These are phyloP conservation scores for Zygosaccharomyces gambellarensis DNA, from an alignment of 805 yeast species.

Conservation along the genomic window DNA sequence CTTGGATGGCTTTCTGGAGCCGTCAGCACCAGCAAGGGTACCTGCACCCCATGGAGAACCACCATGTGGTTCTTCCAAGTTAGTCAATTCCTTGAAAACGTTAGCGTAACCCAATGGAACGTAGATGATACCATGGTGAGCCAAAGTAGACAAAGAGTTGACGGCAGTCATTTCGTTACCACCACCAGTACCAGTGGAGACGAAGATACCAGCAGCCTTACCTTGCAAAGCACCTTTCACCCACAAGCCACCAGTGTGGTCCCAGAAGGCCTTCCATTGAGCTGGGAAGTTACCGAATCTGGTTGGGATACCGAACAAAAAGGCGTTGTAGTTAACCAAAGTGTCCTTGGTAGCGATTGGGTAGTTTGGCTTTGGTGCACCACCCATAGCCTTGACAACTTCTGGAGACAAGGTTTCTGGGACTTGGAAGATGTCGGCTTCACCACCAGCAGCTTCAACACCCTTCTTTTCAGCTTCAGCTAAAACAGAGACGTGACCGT, in stretches of 20 bases:
- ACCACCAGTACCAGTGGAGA: constrained; percentile 76
- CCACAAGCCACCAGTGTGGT: constrained; percentile 76
- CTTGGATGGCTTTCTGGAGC: constrained; percentile 61
- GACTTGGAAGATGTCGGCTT: constrained; percentile 70
- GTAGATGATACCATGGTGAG: constrained; percentile 76
- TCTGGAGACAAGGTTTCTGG: constrained; percentile 70
- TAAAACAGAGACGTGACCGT: constrained; percentile 67
- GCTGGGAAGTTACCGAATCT: constrained; percentile 80
- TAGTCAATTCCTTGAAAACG: constrained; percentile 49
- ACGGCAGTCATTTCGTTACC: constrained; percentile 74
- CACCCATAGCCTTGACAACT: constrained; percentile 57
- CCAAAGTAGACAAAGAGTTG: constrained; percentile 57
- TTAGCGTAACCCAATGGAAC: constrained; percentile 73
- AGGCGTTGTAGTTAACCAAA: constrained; percentile 66
- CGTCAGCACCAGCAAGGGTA: constrained; percentile 69
- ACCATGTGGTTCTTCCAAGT: constrained; percentile 66
- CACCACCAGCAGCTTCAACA: constrained; percentile 62
- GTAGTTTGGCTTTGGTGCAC: constrained; percentile 53
- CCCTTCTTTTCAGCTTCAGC: constrained; percentile 71
- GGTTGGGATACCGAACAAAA: constrained; percentile 81
- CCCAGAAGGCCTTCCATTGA: constrained; percentile 74
- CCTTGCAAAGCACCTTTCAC: constrained; percentile 66
- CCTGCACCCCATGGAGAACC: constrained; percentile 89
- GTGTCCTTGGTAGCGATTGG: constrained; percentile 62
- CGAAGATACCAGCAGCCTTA: constrained; percentile 69